Evolutionary conservation across 192 early-diverging fungal species (phyloP).

Genomic region (Coemansia reversa): DNA sequence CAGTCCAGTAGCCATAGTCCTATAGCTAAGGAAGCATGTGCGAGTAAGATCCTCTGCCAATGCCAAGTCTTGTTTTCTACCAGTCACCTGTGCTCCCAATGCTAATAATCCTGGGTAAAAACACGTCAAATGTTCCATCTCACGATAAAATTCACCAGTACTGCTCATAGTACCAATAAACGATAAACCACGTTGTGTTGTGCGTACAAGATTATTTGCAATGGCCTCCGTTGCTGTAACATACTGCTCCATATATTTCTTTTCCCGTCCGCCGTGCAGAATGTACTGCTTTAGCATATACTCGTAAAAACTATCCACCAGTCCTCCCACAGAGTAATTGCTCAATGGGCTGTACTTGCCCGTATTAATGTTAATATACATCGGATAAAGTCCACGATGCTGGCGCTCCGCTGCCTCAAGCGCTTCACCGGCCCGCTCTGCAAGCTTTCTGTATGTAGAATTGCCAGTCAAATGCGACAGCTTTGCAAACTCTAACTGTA

Average conservation of each 20-base stretch:
- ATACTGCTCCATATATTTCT: slow-evolving; percentile 67
- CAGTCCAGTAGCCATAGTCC: slow-evolving; percentile 70
- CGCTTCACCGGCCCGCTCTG: slow-evolving; percentile 58
- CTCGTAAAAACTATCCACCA: slow-evolving; percentile 93
- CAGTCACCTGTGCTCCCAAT: slow-evolving; percentile 59
- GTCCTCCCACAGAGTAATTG: slow-evolving; percentile 72
- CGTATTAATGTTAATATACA: slow-evolving; percentile 48
- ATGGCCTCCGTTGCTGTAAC: slow-evolving; percentile 63
- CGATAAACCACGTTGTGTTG: slow-evolving; percentile 1
- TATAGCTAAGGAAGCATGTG: slow-evolving; percentile 80
- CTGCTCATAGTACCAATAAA: slow-evolving; percentile 22
- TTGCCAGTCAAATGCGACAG: slow-evolving; percentile 74
- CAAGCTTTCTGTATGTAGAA: slow-evolving; percentile 70
- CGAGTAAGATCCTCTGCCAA: slow-evolving; percentile 75
- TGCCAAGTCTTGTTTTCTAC: slow-evolving; percentile 61
- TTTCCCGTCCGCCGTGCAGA: slow-evolving; percentile 62
- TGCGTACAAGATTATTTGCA: slow-evolving; percentile 45
- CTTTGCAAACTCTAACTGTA: slow-evolving; percentile 88
- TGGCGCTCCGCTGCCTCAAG: slow-evolving; percentile 50
- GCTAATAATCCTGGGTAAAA: slow-evolving; percentile 86
- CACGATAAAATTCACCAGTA: slow-evolving; percentile 36
- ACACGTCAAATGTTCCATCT: slow-evolving; percentile 95
- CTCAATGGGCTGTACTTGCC: slow-evolving; percentile 17
- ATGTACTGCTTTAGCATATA: slow-evolving; percentile 91
- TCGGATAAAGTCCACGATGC: slow-evolving; percentile 73